Evolutionary conservation across 2,329 filamentous ascomycete species (phyloP).

Genomic region (Magnaporthiopsis rhizophila): DNA sequence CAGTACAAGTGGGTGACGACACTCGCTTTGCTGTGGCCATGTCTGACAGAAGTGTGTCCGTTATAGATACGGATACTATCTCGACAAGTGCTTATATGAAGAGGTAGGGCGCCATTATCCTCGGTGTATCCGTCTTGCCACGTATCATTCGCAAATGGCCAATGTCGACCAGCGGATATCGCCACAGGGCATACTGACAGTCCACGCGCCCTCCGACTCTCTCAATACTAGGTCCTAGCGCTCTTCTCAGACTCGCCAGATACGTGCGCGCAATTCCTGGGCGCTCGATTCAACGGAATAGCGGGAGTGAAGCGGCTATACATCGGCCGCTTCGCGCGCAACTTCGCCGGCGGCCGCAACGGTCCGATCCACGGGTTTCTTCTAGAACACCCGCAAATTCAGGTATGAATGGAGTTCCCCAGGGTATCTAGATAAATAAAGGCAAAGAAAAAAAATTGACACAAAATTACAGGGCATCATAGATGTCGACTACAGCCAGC

Average conservation of each 20-base stretch:
- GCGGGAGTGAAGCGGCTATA: slow-evolving; percentile 44
- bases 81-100: slow-evolving; percentile 51
- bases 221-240: slow-evolving; percentile 28
- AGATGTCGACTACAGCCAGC: slow-evolving; percentile 33
- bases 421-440: too few species aligned
- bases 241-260: slow-evolving; percentile 45
- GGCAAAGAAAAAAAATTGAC: too few species aligned
- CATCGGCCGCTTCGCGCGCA: slow-evolving; percentile 39
- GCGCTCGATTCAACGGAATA: slow-evolving; percentile 43
- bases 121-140: too few species aligned
- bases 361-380: slow-evolving; percentile 48
- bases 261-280: slow-evolving; percentile 48
- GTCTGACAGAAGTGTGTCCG: too few species aligned
- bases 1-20: slow-evolving; percentile 34
- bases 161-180: too few species aligned
- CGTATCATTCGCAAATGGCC: too few species aligned
- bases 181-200: neutral
- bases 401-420: too few species aligned
- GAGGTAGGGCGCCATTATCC: slow-evolving; percentile 26
- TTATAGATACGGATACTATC: slow-evolving; percentile 43
- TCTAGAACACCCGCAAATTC: slow-evolving; percentile 43
- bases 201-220: neutral
- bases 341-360: slow-evolving; percentile 45
- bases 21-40: too few species aligned
- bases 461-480: slow-evolving; percentile 42